Base-by-base conservation (phyloP, 2,329 filamentous ascomycete species). In the Cercospora zeina region DNA sequence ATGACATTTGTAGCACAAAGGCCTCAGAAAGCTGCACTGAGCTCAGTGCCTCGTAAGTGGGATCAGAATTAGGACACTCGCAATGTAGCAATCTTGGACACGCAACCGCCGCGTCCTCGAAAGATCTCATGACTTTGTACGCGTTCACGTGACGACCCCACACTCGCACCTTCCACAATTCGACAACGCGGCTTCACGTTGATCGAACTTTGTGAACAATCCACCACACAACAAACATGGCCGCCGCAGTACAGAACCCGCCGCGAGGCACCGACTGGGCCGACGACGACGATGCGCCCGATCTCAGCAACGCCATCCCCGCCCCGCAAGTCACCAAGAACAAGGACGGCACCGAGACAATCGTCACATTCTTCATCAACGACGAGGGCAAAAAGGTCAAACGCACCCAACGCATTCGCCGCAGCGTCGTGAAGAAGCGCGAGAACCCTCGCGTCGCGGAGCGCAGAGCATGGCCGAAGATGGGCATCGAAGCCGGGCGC, bases 301-400 rank as follows among this genome's bases (percentile, higher is more conserved):
- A 91, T 80, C 89, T 95, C 79, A 86, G 89, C 81, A 56, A 57
- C 51, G 81, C 85, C 70, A 89, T 99, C 72, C 95, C 95, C 64
- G 85, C 90, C 70, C 87, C 90, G 70, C 89, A 95, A 81, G 90
- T 93, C 71, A 93, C 91, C 77, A 89, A 89, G 77, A 97, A 99
- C 87, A 96, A 97, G 82, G 95, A 99, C 78, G 95, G 96, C 76
- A 96, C 91, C 73, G 96, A 97, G 81, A 99, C 96, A 51, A 89
- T 95, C 71, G 88, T 96, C 74, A 90, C 90, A 67, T 96, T 91
- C 82, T 86, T 87, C 73, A 87, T 91, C 81, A 93, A 96, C 81
- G 95, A 99, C 70, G 86, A 93, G 67, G 90, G 90, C 79, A 93
- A 96, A 78, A 96, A 96, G 79, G 90, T 97, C 75, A 97, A 97